Evolutionary conservation across 202 grass and related monocot species (phyloP).

Genomic region (Digitaria exilis): DNA sequence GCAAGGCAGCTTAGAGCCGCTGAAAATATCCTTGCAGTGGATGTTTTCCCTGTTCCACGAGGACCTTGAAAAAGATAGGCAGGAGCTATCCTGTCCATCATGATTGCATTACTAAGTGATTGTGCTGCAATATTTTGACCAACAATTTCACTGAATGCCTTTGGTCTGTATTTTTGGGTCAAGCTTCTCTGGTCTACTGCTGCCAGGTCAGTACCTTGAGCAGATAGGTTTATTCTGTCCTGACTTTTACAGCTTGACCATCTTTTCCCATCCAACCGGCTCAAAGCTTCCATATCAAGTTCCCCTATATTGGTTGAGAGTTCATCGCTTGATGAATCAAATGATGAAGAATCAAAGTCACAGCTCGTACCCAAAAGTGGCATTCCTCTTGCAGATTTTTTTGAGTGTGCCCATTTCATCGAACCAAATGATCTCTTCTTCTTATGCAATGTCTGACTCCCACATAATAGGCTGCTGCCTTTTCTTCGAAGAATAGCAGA

Average conservation of each 20-base stretch:
- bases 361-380: conserved; percentile 53
- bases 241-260: conserved; percentile 93
- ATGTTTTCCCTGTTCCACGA: conserved; percentile 92
- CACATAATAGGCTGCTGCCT: conserved; percentile 71
- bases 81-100: conserved; percentile 72
- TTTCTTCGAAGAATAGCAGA: conserved; percentile 82
- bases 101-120: conserved; percentile 75
- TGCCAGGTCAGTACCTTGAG: conserved; percentile 31
- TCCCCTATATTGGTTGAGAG: conserved; percentile 76
- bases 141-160: conserved; percentile 69
- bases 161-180: conserved; percentile 76
- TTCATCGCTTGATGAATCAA: conserved; percentile 76
- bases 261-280: conserved; percentile 78
- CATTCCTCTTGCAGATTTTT: conserved; percentile 59
- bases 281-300: conserved; percentile 84
- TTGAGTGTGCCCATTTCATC: conserved; percentile 47
- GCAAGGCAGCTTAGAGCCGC: conserved; percentile 66
- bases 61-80: conserved; percentile 95
- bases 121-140: conserved; percentile 82
- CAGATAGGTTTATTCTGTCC: conserved; percentile 48
- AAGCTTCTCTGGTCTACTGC: conserved; percentile 64
- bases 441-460: conserved; percentile 58
- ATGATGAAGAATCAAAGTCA: conserved; percentile 68
- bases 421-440: conserved; percentile 62
- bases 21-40: conserved; percentile 75